Percentiles rank a stretch among this genome's conserved stretches.
These are phyloP conservation scores for Populus ilicifolia DNA, from an alignment of 345 rosid genomes.

Conservation along the genomic window DNA sequence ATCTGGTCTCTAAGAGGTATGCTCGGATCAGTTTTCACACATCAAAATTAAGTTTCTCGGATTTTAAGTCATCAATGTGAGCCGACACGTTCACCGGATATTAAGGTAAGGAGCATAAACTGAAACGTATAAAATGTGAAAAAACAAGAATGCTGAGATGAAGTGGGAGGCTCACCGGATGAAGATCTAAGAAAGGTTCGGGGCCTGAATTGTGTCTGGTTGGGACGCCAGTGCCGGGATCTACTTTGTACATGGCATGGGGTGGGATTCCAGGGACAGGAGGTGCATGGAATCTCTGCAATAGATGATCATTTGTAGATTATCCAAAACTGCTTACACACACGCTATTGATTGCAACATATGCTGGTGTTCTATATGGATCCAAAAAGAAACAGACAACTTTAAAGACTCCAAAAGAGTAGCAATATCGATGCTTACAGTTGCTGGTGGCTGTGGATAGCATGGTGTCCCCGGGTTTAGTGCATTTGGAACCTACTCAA, in stretches of 20 bases:
- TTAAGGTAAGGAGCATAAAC: too few relatives aligned
- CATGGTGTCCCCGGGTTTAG: conserved; percentile 52
- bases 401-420: conserved; percentile 22
- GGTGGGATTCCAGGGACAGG: conserved; percentile 53
- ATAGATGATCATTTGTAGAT: neutral
- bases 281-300: conserved; percentile 50
- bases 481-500: conserved; percentile 43
- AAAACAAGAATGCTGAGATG: neutral
- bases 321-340: neutral
- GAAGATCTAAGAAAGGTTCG: conserved; percentile 47
- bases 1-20: too few relatives aligned
- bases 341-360: too few relatives aligned
- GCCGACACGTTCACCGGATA: too few relatives aligned
- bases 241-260: conserved; percentile 31
- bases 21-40: too few relatives aligned
- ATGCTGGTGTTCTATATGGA: neutral
- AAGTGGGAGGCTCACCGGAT: conserved; percentile 51
- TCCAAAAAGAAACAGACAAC: conserved; percentile 21
- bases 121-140: neutral
- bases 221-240: conserved; percentile 40
- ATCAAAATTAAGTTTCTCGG: too few relatives aligned
- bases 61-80: too few relatives aligned
- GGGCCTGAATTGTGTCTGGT: conserved; percentile 33
- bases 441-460: conserved; percentile 46
- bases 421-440: conserved; percentile 38